Evolutionary conservation across 225 moss, liverwort and hornwort species (phyloP).

Genomic region (Physcomitrellopsis africana): DNA sequence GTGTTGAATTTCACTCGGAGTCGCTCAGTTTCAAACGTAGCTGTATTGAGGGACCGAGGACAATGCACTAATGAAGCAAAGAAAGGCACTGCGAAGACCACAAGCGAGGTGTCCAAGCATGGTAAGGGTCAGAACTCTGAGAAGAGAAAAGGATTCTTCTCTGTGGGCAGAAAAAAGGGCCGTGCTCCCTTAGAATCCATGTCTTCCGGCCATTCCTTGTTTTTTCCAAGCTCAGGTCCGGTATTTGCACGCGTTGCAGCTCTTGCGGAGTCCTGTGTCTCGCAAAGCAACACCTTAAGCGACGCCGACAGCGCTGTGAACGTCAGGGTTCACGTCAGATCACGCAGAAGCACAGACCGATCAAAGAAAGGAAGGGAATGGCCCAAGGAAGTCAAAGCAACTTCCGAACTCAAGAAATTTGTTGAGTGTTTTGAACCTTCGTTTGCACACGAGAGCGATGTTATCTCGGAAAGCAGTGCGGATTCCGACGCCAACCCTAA

Average conservation of each 20-base stretch:
- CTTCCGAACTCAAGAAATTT: slow-evolving; percentile 14
- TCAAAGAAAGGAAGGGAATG: slow-evolving; percentile 6
- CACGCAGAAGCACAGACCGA: slow-evolving; percentile 8
- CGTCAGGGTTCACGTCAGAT: slow-evolving; percentile 21
- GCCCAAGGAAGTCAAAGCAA: slow-evolving; percentile 3
- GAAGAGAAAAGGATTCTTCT: slow-evolving; percentile 35
- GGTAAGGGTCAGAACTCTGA: slow-evolving; percentile 14
- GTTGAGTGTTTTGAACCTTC: slow-evolving; percentile 20
- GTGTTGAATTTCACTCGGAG: slow-evolving; percentile 36
- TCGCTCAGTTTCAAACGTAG: slow-evolving; percentile 62
- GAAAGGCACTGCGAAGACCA: slow-evolving; percentile 23
- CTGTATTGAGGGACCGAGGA: slow-evolving; percentile 46
- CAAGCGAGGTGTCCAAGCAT: slow-evolving; percentile 23
- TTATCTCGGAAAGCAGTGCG: slow-evolving; percentile 49
- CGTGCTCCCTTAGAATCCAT: slow-evolving; percentile 14
- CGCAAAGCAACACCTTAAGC: slow-evolving; percentile 31
- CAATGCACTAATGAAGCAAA: slow-evolving; percentile 26
- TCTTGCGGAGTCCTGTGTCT: slow-evolving; percentile 42
- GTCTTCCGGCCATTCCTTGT: slow-evolving; percentile 29
- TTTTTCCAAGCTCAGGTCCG: slow-evolving; percentile 34
- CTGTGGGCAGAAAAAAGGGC: slow-evolving; percentile 31
- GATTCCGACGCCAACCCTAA: slow-evolving; percentile 41
- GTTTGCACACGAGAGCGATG: slow-evolving; percentile 30
- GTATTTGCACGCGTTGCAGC: slow-evolving; percentile 38
- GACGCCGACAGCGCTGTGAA: slow-evolving; percentile 33